phyloP scores from a whole-genome alignment of 352 stramenopile species.

The Pythium chondricola region DNA sequence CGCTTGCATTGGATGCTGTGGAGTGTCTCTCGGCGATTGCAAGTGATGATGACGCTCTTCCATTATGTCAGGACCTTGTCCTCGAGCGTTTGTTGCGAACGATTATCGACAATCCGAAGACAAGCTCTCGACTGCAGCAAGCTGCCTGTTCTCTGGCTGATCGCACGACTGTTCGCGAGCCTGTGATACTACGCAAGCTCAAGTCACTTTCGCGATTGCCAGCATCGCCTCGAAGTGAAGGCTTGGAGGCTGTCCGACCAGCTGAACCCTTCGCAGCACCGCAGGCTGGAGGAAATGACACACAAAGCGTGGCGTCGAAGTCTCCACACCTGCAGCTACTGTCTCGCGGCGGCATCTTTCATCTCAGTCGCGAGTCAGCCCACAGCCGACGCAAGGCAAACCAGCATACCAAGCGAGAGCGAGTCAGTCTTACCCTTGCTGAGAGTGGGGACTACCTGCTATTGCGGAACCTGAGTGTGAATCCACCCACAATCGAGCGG shows the following conservation, averaged over 20 bases:
- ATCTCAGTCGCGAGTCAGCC: conserved; percentile 11
- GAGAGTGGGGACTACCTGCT: conserved; percentile 34
- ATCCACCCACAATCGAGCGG: conserved; percentile 23
- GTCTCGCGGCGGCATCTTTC: conserved; percentile 8
- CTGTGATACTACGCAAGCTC: not conserved
- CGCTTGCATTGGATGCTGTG: conserved; percentile 19
- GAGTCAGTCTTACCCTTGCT: conserved; percentile 26
- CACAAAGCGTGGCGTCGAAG: not conserved
- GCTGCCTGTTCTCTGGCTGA: conserved; percentile 7
- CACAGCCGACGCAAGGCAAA: conserved; percentile 6
- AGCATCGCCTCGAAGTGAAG: not conserved
- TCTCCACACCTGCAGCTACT: conserved; percentile 5
- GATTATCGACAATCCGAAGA: conserved; percentile 6
- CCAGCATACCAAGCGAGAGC: conserved; percentile 23
- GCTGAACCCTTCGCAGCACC: not conserved
- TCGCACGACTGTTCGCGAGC: not conserved
- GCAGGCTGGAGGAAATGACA: not conserved
- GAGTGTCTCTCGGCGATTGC: conserved; percentile 25
- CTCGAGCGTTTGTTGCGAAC: conserved; percentile 1
- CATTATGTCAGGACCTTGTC: conserved; percentile 3
- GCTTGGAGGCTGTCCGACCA: not conserved
- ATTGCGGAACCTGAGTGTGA: conserved; percentile 25
- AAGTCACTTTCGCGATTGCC: not conserved
- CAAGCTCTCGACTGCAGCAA: conserved; percentile 5
- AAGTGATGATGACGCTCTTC: conserved; percentile 1